These are phyloP conservation scores for Rhododendron kiyosumense DNA, from an alignment of 148 eudicot genomes.

Conservation along the genomic window DNA sequence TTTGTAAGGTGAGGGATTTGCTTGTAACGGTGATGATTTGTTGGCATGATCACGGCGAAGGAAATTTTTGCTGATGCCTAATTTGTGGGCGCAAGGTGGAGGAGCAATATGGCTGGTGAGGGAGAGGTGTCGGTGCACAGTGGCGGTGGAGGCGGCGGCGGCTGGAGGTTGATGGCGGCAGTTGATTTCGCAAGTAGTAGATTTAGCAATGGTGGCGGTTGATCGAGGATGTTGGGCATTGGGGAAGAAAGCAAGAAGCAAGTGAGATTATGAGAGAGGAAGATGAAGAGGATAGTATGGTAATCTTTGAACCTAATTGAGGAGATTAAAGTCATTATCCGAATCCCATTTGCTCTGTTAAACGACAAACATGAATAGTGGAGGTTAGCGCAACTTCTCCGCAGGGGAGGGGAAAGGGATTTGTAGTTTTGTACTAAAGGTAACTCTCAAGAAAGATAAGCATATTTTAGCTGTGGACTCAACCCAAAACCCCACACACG, in stretches of 20 bases:
- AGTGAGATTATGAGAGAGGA: not conserved
- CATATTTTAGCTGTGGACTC: not conserved
- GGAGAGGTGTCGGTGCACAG: not conserved
- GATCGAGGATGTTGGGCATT: not conserved
- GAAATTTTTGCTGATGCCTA: not conserved
- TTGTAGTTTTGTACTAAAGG: not conserved
- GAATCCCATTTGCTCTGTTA: too few species aligned
- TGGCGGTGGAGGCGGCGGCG: not conserved
- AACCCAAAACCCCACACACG: too few species aligned
- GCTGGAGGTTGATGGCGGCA: not conserved
- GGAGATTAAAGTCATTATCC: too few species aligned
- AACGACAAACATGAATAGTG: too few species aligned
- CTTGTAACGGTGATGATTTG: too few species aligned
- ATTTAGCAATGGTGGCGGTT: not conserved
- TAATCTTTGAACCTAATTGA: too few species aligned
- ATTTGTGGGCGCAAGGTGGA: not conserved
- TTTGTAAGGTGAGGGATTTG: not conserved
- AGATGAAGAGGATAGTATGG: not conserved
- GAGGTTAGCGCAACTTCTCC: not conserved
- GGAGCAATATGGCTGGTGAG: not conserved
- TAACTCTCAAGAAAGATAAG: not conserved
- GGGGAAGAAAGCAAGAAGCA: not conserved
- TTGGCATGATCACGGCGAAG: not conserved
- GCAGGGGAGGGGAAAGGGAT: not conserved
- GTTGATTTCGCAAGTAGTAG: not conserved